Evolutionary conservation across 345 rosid genomes (phyloP), one percentile per base, ranked within the genome.

Genomic region (Camelina hispida): DNA sequence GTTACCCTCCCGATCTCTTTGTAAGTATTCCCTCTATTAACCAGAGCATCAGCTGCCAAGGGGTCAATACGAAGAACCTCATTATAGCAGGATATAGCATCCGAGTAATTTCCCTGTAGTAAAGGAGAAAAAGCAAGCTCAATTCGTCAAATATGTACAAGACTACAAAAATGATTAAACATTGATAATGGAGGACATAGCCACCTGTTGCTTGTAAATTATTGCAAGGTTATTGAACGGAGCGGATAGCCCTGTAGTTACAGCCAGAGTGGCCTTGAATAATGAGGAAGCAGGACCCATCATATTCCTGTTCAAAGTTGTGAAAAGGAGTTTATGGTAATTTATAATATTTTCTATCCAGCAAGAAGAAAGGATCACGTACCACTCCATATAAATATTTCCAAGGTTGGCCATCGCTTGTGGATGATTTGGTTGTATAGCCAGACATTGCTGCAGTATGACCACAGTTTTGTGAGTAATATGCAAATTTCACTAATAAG

Each of bases 21-120:
- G 81, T 79, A 96, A 28, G 98, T 96, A 80, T 96, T 96, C 40
- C 99, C 98, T 81, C 99, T 84, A 79, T 96, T 96, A 47, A 96
- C 97, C 62, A 91, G 96, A 50, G 94, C 99, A 83, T 96, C 99
- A 68, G 98, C 98, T 40, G 98, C 99, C 84, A 84, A 66, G 25
- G 99, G 99, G 80, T 96, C 99, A 77, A 96, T 96, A 34, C 96
- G 91, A 17, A 96, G 96, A 77, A 93, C 97, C 83, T 96, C 98
- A 78, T 87, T 93, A 80, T 96, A 96, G 83, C 98, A 96, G 69
- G 98, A 89, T 78, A 96, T 96, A 68, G 98, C 97, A 83, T 96
- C 98, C 1, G 85, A 77, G 76, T 96, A 83, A 69, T 93, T 96
- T 71, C 99, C 99, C 99, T 96, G 84, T 18, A 46, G 74, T 46